These are phyloP conservation scores for Colletotrichum shisoi DNA, from an alignment of 2,329 filamentous ascomycete genomes.

Conservation along the genomic window DNA sequence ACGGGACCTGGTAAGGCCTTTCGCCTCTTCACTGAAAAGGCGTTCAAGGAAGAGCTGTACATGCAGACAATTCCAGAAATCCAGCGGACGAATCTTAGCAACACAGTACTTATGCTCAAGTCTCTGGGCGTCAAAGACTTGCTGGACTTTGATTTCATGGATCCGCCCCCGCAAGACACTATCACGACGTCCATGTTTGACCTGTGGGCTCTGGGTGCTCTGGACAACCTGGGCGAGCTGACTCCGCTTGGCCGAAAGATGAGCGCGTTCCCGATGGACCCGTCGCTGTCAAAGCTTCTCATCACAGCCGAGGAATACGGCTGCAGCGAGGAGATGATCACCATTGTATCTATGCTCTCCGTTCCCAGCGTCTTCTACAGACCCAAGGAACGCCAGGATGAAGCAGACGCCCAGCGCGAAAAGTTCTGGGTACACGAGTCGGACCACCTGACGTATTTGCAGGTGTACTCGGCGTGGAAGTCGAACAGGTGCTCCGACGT, in stretches of 20 bases:
- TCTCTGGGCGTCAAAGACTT: slow-evolving; percentile 93
- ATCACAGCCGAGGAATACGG: slow-evolving; percentile 90
- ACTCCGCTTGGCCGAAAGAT: slow-evolving; percentile 88
- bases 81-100: slow-evolving; percentile 92
- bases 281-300: slow-evolving; percentile 89
- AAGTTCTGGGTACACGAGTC: slow-evolving; percentile 99
- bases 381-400: slow-evolving; percentile 94
- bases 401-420: slow-evolving; percentile 92
- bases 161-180: slow-evolving; percentile 95
- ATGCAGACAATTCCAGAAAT: slow-evolving; percentile 98
- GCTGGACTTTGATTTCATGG: slow-evolving; percentile 98
- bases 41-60: slow-evolving; percentile 95
- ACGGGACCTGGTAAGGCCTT: slow-evolving; percentile 97
- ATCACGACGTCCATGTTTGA: slow-evolving; percentile 98
- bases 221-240: slow-evolving; percentile 92
- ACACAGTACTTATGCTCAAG: slow-evolving; percentile 92
- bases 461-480: slow-evolving; percentile 96
- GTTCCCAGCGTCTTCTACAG: slow-evolving; percentile 97
- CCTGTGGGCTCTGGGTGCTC: slow-evolving; percentile 90
- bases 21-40: slow-evolving; percentile 90
- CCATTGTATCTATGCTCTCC: slow-evolving; percentile 96
- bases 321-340: slow-evolving; percentile 97
- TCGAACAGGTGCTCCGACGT: slow-evolving; percentile 86
- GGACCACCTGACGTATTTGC: slow-evolving; percentile 92
- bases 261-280: slow-evolving; percentile 99